Evolutionary conservation across 768 basidiomycete species (phyloP), one percentile per base, ranked within the genome.

Genomic region (Peribolospora baueri): DNA sequence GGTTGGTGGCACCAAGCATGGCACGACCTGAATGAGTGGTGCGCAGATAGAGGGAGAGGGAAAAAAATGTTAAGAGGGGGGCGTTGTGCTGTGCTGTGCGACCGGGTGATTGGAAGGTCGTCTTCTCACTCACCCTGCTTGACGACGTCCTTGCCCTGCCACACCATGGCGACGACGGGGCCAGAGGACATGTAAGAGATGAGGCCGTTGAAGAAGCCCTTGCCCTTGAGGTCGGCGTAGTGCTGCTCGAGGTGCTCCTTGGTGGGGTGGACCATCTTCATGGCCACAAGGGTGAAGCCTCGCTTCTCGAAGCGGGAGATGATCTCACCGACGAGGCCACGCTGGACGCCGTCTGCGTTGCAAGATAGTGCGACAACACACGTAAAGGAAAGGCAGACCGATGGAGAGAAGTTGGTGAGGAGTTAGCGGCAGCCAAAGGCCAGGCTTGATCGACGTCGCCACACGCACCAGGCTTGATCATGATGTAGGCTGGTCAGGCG

Each of bases 301-400:
- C 91, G 86, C 74, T 82, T 79, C 78, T 98, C 93, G 71, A 98
- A 97, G 64, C 91, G 78, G 66, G 75, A 64, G 71, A 91, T 84
- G 78, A 97, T 95, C 73, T 86, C 81, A 68, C 86, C 91, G 68
- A 90, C 74, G 71, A 95, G 82, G 62, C 75, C 80, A 64, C 93
- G 84, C 72, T 95, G 87, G 73, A 98, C 93, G 69, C 91, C 93
- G 72, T 98, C 93, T 65, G 93, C 93, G 90, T 93, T 69, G 64
- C 13, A 58, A 36, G 57, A n/a, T 10, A 43, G 9, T 13, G 10
- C 25, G n/a, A 48, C 37, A 37, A 37, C 36, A 42, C 37, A 37
- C 37, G 54, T 9, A 36, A 7, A 47, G 43, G 51, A 48, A 54
- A 53, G 41, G 14, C 36, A 25, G 51, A 43, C 10, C 6, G 48